phyloP scores from a whole-genome alignment of 202 grass and related monocot species.

The Digitaria exilis region DNA sequence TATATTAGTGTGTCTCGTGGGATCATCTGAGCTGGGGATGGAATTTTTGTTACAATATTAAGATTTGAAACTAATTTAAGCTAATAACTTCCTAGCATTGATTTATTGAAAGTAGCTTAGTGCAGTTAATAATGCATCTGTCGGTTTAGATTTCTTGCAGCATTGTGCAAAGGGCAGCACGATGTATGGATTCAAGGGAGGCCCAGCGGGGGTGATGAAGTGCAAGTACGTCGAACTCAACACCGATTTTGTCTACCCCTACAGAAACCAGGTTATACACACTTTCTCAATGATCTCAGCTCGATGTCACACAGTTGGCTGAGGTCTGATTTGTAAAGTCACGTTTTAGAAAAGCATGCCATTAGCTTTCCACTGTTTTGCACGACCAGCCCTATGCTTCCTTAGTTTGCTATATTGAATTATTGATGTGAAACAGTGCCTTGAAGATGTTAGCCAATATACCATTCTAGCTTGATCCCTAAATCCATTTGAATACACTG shows the following conservation, averaged over 20 bases:
- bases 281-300: background rate
- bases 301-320: background rate
- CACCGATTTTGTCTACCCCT: constrained; percentile 87
- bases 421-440: background rate
- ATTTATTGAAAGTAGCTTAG: background rate
- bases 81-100: background rate
- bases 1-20: background rate
- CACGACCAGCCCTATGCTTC: too few relatives aligned
- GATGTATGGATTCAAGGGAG: constrained; percentile 92
- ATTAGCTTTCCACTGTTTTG: too few relatives aligned
- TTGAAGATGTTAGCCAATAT: background rate
- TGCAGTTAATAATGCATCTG: background rate
- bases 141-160: constrained; percentile 72
- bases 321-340: background rate
- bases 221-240: constrained; percentile 86
- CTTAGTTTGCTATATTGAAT: background rate
- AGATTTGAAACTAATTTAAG: background rate
- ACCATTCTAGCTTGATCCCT: background rate
- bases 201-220: constrained; percentile 93
- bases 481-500: background rate
- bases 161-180: constrained; percentile 71
- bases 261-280: constrained; percentile 81
- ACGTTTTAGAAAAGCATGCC: background rate
- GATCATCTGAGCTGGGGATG: background rate
- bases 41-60: background rate